A percentile compares a stretch with the other conserved stretches of the same genome.
Evolutionary conservation across 345 rosid species (phyloP).

Genomic region (Rubroshorea leprosula): DNA sequence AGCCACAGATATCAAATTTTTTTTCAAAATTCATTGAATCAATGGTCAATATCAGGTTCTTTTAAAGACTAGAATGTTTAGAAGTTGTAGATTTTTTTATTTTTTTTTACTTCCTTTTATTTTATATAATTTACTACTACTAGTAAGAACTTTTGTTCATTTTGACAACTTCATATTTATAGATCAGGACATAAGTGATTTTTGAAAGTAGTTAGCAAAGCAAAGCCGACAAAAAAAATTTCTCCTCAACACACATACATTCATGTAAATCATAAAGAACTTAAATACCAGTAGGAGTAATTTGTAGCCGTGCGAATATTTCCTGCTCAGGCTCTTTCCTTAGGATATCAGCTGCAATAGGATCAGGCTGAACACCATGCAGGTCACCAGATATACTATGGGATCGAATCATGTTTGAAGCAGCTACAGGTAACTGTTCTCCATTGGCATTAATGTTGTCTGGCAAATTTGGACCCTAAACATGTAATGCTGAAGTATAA

Average conservation of each 20-base stretch:
- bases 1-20: neutral
- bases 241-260: neutral
- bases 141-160: no score
- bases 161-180: neutral
- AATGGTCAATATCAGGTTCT: neutral
- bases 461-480: slow-evolving; percentile 41
- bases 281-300: slow-evolving; percentile 59
- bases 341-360: slow-evolving; percentile 94
- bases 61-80: neutral
- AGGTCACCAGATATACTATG: slow-evolving; percentile 93
- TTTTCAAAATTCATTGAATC: neutral
- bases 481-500: neutral
- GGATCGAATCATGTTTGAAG: slow-evolving; percentile 85
- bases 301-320: slow-evolving; percentile 75
- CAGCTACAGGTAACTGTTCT: slow-evolving; percentile 53
- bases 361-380: slow-evolving; percentile 99
- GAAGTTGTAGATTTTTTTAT: neutral
- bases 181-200: neutral
- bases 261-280: neutral
- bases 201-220: neutral
- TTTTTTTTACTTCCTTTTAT: neutral
- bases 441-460: slow-evolving; percentile 48
- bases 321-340: slow-evolving; percentile 99
- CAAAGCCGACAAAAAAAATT: neutral
- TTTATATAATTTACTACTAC: neutral